phyloP scores from a whole-genome alignment of 768 basidiomycete genomes.

The Tricholoma flavovirens region DNA sequence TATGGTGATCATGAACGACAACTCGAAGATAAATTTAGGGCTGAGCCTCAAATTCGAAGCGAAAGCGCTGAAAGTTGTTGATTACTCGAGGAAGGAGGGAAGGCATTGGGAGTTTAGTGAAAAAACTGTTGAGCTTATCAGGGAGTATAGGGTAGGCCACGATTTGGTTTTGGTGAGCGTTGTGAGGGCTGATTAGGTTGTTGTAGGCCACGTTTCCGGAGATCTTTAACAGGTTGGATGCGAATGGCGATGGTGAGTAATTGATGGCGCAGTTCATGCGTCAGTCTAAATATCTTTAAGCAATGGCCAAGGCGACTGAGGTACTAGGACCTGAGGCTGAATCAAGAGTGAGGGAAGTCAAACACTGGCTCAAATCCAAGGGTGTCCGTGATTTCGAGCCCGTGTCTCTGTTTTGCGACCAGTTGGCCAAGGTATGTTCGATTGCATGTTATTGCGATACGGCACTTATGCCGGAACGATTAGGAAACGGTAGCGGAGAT shows the following conservation, averaged over 20 bases:
- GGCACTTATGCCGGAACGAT: not conserved
- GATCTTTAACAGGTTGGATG: slow-evolving; percentile 68
- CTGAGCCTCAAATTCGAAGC: slow-evolving; percentile 95
- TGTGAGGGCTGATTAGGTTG: not conserved
- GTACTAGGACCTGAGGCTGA: slow-evolving; percentile 60
- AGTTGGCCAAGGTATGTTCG: slow-evolving; percentile 70
- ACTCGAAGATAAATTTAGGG: slow-evolving; percentile 83
- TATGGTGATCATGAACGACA: slow-evolving; percentile 75
- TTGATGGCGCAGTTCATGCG: not conserved
- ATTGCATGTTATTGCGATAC: not conserved
- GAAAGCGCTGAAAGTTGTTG: slow-evolving; percentile 88
- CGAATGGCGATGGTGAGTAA: slow-evolving; percentile 61
- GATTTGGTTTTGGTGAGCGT: slow-evolving; percentile 1
- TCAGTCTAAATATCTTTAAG: slow-evolving; percentile 35
- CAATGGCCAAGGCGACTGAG: slow-evolving; percentile 65
- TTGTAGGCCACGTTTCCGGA: slow-evolving; percentile 74
- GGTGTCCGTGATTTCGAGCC: slow-evolving; percentile 90
- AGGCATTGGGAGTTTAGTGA: slow-evolving; percentile 92
- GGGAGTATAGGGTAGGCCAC: slow-evolving; percentile 67
- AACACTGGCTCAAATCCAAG: slow-evolving; percentile 79
- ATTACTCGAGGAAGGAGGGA: slow-evolving; percentile 83
- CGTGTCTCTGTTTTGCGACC: slow-evolving; percentile 88
- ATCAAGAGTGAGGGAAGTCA: slow-evolving; percentile 66
- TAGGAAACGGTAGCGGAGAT: slow-evolving; percentile 78
- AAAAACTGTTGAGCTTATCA: slow-evolving; percentile 73